phyloP scores from a whole-genome alignment of 2,329 filamentous ascomycete species.

The Biscogniauxia sp. region DNA sequence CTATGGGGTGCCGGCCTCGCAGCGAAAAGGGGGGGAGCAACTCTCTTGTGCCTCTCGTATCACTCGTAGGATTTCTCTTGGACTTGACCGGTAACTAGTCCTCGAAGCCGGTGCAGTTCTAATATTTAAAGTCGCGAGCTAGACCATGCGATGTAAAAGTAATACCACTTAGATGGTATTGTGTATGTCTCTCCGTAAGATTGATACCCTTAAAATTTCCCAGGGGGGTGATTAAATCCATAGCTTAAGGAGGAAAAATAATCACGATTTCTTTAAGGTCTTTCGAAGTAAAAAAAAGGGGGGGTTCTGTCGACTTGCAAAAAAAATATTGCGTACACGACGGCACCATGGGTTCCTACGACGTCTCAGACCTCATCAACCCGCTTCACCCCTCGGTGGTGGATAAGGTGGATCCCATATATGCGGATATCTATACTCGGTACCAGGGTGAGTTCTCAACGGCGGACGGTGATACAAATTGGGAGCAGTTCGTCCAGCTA shows the following conservation, averaged over 20 bases:
- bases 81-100: background rate
- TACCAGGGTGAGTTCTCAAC: conserved; percentile 32
- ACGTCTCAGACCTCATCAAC: conserved; percentile 34
- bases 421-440: conserved; percentile 45
- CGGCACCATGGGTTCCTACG: conserved; percentile 23
- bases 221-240: background rate
- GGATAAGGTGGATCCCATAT: conserved; percentile 44
- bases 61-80: background rate
- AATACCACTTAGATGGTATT: background rate
- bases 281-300: background rate
- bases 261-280: background rate
- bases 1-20: conserved; percentile 1
- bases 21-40: background rate
- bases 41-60: background rate
- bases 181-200: background rate
- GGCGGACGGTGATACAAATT: background rate
- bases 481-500: background rate
- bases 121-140: background rate
- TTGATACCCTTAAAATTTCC: no score
- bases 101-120: background rate
- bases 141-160: background rate
- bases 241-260: background rate
- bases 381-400: conserved; percentile 47
- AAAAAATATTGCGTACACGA: background rate
- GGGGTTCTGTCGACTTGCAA: background rate